These are phyloP conservation scores for Phytophthora lateralis DNA, from an alignment of 352 stramenopile species.

Conservation along the genomic window DNA sequence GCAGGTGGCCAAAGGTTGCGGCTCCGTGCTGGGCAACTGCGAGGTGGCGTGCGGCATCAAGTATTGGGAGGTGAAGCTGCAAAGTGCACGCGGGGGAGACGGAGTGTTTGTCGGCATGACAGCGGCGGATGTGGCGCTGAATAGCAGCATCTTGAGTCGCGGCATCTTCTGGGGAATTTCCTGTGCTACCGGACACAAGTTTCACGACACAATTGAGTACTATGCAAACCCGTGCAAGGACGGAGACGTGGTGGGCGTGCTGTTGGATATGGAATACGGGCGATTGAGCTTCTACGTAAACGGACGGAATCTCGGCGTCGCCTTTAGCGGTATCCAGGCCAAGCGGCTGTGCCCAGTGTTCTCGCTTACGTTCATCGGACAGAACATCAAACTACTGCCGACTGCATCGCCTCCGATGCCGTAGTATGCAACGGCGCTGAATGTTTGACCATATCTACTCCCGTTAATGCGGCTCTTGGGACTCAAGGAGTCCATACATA, in stretches of 20 bases:
- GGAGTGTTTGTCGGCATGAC: slow-evolving; percentile 79
- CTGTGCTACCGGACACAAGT: slow-evolving; percentile 78
- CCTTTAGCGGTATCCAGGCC: slow-evolving; percentile 63
- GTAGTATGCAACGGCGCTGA: slow-evolving; percentile 12
- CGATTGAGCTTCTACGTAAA: slow-evolving; percentile 84
- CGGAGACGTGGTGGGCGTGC: slow-evolving; percentile 72
- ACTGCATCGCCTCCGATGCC: slow-evolving; percentile 56
- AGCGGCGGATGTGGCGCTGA: slow-evolving; percentile 54
- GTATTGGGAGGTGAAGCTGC: slow-evolving; percentile 83
- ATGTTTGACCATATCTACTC: slow-evolving; percentile 17
- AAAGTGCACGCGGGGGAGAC: slow-evolving; percentile 55
- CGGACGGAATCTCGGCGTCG: slow-evolving; percentile 70
- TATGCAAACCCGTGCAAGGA: slow-evolving; percentile 76
- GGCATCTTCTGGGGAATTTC: slow-evolving; percentile 80
- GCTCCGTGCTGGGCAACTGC: slow-evolving; percentile 63
- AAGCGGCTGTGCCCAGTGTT: slow-evolving; percentile 74
- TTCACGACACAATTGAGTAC: slow-evolving; percentile 75
- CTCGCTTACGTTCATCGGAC: slow-evolving; percentile 68
- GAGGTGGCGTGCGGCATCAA: slow-evolving; percentile 70
- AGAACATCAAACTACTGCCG: slow-evolving; percentile 69
- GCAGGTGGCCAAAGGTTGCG: slow-evolving; percentile 68
- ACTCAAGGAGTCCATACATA: slow-evolving; percentile 19
- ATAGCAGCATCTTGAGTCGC: slow-evolving; percentile 60
- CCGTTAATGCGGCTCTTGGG: slow-evolving; percentile 7
- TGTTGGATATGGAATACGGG: slow-evolving; percentile 80